Conservation (phyloP, 2,329 filamentous ascomycete genomes). For the Pseudocercospora macadamiae region DNA sequence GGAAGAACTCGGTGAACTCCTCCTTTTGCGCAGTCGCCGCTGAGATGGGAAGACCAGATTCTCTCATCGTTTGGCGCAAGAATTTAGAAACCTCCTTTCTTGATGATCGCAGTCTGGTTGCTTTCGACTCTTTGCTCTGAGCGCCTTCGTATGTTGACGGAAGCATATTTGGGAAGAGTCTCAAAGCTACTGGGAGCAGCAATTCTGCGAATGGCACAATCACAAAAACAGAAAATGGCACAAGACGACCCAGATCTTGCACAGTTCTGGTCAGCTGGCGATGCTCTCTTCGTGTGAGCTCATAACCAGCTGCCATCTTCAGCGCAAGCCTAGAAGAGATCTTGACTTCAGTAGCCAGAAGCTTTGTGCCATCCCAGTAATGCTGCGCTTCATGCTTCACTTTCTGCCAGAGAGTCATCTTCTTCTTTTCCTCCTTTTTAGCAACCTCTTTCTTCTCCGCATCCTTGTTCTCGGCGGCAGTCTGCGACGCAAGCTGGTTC, state of each 20-base stretch:
- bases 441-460: constrained; percentile 60
- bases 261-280: constrained; percentile 90
- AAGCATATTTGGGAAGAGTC: constrained; percentile 94
- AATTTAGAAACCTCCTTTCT: constrained; percentile 93
- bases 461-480: constrained; percentile 53
- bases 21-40: constrained; percentile 83
- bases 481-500: constrained; percentile 65
- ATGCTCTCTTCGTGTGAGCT: constrained; percentile 90
- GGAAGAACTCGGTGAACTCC: constrained; percentile 96
- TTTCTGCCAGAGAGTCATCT: constrained; percentile 85
- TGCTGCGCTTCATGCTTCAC: constrained; percentile 92
- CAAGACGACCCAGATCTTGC: constrained; percentile 86
- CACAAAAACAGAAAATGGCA: constrained; percentile 95
- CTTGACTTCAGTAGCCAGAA: constrained; percentile 86
- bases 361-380: constrained; percentile 98
- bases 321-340: constrained; percentile 89
- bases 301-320: constrained; percentile 98
- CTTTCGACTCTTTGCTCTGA: constrained; percentile 87
- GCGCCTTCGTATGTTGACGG: constrained; percentile 96
- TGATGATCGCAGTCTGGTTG: constrained; percentile 75
- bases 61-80: constrained; percentile 81
- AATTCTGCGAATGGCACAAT: constrained; percentile 96
- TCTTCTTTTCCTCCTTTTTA: constrained; percentile 74
- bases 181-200: constrained; percentile 85
- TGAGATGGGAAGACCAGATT: constrained; percentile 90